These are phyloP conservation scores for Globisporangium recalcitrans DNA, from an alignment of 352 stramenopile species.

Conservation along the genomic window DNA sequence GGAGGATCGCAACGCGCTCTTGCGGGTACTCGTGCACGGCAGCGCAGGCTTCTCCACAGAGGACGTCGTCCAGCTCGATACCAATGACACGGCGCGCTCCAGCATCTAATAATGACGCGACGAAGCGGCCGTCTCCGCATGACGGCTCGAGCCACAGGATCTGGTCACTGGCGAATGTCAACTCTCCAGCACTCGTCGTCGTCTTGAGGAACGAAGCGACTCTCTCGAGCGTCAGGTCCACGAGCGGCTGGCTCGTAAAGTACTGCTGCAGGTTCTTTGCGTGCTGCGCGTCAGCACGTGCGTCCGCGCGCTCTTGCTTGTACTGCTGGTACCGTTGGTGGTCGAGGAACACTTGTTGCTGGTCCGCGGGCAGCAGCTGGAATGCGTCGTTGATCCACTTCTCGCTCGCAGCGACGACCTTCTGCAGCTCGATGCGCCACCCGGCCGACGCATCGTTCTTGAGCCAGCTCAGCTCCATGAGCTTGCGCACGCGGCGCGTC, in stretches of 20 bases:
- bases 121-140: constrained; percentile 60
- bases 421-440: constrained; percentile 57
- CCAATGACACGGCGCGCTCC: constrained; percentile 42
- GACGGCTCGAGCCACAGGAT: constrained; percentile 66
- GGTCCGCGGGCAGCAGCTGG: constrained; percentile 17
- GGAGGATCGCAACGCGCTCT: constrained; percentile 22
- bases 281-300: constrained; percentile 24
- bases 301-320: constrained; percentile 22
- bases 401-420: constrained; percentile 50
- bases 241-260: constrained; percentile 47
- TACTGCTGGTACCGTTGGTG: constrained; percentile 37
- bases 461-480: constrained; percentile 48
- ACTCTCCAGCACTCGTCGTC: background rate
- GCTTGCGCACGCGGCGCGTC: constrained; percentile 49
- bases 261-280: constrained; percentile 68
- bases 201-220: constrained; percentile 20
- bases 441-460: constrained; percentile 31
- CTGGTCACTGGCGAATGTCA: constrained; percentile 10
- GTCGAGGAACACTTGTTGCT: constrained; percentile 42
- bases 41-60: constrained; percentile 13
- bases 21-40: constrained; percentile 11
- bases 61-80: constrained; percentile 49
- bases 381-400: constrained; percentile 50
- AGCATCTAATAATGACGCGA: constrained; percentile 30
- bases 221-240: constrained; percentile 32